Evolutionary conservation across 305 asterid genomes (phyloP), one percentile per base, ranked within the genome.

Genomic region (Rubia balearica): DNA sequence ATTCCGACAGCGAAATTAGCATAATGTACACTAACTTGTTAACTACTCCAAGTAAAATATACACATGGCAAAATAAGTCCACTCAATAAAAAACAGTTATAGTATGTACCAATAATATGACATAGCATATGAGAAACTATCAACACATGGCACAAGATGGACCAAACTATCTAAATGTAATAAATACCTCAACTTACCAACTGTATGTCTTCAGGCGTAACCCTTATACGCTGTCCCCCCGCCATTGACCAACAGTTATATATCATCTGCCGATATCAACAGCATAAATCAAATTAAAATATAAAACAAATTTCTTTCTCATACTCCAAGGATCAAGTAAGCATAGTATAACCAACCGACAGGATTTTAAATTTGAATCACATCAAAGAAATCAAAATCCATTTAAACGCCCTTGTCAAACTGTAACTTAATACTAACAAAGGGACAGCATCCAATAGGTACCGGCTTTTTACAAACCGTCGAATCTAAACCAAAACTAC

Each of bases 201-300:
- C 69, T 80, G 84, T 74, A 80, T 80, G 74, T 80, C 84, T 71
- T 80, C 71, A 19, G 74, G 71, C 59, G 77, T 67, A 42, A 80
- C 79, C 70, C 69, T 80, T 64, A 68, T 74, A 49, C 43, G 73
- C 62, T 61, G 77, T 62, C 74, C 81, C 46, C 66, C 65, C 19
- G 81, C 55, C 83, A 80, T 80, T 51, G 69, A 70, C 56, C 60
- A 66, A 68, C 30, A 38, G 41, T 38, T 19, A 19, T 17, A 42
- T 21, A 1, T 42, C 64, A 48, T 57, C 49, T 41, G 40, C 61
- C 24, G 24, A 8, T 42, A 53, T 53, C 56, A 51, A 30, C 19
- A 49, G 49, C n/a, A 62, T 61, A 21, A 8, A 7, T 62, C 22
- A 19, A 21, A 53, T 53, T 4, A 45, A 21, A 10, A 41, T 17